Evolutionary conservation across 352 stramenopile genomes (phyloP), one percentile per base, ranked within the genome.

Genomic region (Pythium rishiriense): DNA sequence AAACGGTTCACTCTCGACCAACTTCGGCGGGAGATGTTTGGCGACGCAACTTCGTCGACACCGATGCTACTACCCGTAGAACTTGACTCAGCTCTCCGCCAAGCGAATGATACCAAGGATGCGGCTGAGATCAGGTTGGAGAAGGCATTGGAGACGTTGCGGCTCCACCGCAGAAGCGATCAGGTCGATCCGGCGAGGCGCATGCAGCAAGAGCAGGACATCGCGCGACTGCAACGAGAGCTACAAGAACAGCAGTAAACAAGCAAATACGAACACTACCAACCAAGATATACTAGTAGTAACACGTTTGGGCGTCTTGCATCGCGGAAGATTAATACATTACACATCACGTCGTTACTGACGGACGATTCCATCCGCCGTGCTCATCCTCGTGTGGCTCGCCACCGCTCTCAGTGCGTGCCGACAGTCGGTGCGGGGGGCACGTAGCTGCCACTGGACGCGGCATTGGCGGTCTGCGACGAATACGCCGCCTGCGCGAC

Each of bases 401-500:
- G n/a, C n/a, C n/a, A n/a, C n/a, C n/a, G n/a, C n/a, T n/a, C 37
- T 37, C 48, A 60, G 49, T 33, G 59, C 15, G 43, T 46, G 15
- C 22, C 12, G 29, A 35, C 35, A 57, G 54, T 69, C 7, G 63
- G 55, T 8, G 33, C 55, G 6, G 63, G 63, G n/a, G 63, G 63
- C 39, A 70, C 55, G 56, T 70, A 70, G 48, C 55, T 37, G 24
- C 56, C 56, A 9, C 15, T 19, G 29, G 55, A 43, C 26, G 58
- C 35, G 5, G 61, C 35, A 45, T 55, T 55, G 21, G 37, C 54
- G 1, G 62, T 37, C 26, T 69, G 51, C 17, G 51, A 21, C 52
- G 61, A 33, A 52, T 68, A 68, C 61, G 52, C 58, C 35, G 43
- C 58, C 45, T 68, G 61, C 1, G 52, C 61, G 6, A 90, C 81